Evolutionary conservation across 768 basidiomycete species (phyloP), one percentile per base, ranked within the genome.

Genomic region (Rhodotorula sphaerocarpa): DNA sequence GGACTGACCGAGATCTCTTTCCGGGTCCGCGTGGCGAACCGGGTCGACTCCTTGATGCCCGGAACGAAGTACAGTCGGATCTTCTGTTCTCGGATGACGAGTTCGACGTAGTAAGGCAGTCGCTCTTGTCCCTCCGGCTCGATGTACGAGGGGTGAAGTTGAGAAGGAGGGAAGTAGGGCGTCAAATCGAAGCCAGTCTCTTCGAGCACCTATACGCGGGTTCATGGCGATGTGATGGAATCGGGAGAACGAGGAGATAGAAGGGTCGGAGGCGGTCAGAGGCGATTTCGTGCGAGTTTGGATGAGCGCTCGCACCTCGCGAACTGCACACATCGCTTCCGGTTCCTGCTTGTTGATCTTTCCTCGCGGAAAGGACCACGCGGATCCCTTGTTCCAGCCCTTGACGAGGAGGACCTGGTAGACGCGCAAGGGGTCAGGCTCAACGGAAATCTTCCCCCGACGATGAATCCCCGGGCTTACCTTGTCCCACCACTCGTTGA

Each of bases 351-450:
- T 86, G 71, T 99, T 99, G 75, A 97, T 97, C 78, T 99, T 99
- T n/a, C 95, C 95, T 74, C 93, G 88, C 11, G 95, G 95, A 76
- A 97, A 99, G n/a, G 90, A 87, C 95, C 95, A 99, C 11, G 90
- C 89, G 3, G 95, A 88, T 25, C 86, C 88, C 41, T 89, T 84
- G 75, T 95, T 96, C 90, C 90, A 97, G 11, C 95, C 95, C 76
- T 95, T 91, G 61, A 99, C 95, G 63, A 99, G 82, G n/a, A 99
- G 80, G 73, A 89, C 91, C 92, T 96, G 73, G 9, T 7, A 27
- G 21, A 2, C 0, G 0, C 14, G 5, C 7, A 1, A 36, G 10
- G 23, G n/a, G 45, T 42, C 57, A 30, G 39, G 2, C 36, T 7
- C 21, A 9, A 7, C 45, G 31, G 3, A 12, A 4, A 10, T 39